phyloP scores from a whole-genome alignment of 768 basidiomycete species.

The Guyanaporus albipodus region DNA sequence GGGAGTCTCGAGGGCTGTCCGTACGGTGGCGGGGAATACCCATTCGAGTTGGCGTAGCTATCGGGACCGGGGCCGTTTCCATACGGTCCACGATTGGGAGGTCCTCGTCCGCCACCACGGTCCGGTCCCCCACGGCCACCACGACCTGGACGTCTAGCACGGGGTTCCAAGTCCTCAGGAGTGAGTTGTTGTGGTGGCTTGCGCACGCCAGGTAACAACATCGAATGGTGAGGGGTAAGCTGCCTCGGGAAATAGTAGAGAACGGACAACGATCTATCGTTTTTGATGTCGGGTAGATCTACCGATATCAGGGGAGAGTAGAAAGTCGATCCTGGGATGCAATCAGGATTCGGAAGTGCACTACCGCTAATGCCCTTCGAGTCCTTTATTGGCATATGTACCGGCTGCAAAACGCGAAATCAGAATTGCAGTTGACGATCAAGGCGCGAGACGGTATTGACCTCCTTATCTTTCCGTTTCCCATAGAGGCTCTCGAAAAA shows the following conservation, averaged over 20 bases:
- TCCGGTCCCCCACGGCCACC: constrained; percentile 43
- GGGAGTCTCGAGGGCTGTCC: constrained; percentile 18
- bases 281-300: constrained; percentile 72
- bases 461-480: constrained; percentile 76
- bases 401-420: constrained; percentile 49
- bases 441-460: constrained; percentile 34
- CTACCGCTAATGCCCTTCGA: constrained; percentile 80
- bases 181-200: constrained; percentile 58
- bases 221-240: constrained; percentile 76
- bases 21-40: constrained; percentile 22
- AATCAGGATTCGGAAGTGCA: constrained; percentile 79
- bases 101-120: constrained; percentile 33
- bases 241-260: constrained; percentile 90
- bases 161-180: constrained; percentile 63
- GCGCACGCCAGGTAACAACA: constrained; percentile 70
- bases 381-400: constrained; percentile 60
- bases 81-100: constrained; percentile 19
- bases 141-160: constrained; percentile 50
- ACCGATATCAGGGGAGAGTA: constrained; percentile 62
- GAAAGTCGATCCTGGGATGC: constrained; percentile 89
- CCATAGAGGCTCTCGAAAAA: constrained; percentile 87
- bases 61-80: constrained; percentile 12
- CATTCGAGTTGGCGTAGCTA: constrained; percentile 14
- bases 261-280: constrained; percentile 84
- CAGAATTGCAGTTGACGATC: constrained; percentile 9